A percentile compares a stretch with the other conserved stretches of the same genome.
phyloP scores from a whole-genome alignment of 768 basidiomycete species.

The Naganishia kalamii region DNA sequence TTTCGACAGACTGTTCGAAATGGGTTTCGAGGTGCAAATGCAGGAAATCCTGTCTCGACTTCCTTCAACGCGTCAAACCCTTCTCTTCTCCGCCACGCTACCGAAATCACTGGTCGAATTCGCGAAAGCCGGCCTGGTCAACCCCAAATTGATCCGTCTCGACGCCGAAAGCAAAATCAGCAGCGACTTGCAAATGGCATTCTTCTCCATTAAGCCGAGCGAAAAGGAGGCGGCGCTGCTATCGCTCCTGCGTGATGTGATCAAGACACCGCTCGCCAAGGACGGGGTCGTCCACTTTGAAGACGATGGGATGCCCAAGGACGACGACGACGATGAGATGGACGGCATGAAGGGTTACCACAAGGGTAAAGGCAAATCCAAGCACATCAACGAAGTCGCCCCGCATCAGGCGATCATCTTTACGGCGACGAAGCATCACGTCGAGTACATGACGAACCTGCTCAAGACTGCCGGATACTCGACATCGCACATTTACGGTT shows the following conservation, averaged over 20 bases:
- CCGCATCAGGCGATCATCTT: constrained; percentile 92
- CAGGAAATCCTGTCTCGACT: constrained; percentile 86
- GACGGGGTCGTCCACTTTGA: constrained; percentile 20
- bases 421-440: constrained; percentile 94
- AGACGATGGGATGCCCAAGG: constrained; percentile 20
- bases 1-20: constrained; percentile 67
- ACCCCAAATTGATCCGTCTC: constrained; percentile 90
- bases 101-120: constrained; percentile 95
- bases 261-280: constrained; percentile 59
- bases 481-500: constrained; percentile 89
- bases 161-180: constrained; percentile 96
- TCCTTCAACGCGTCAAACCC: constrained; percentile 76
- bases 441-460: constrained; percentile 81
- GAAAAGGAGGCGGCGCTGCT: constrained; percentile 93
- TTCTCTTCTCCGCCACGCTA: constrained; percentile 92
- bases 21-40: constrained; percentile 90
- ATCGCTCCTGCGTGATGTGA: constrained; percentile 74
- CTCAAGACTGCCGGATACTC: constrained; percentile 75
- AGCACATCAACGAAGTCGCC: constrained; percentile 50
- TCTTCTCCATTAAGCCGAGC: constrained; percentile 81
- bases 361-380: constrained; percentile 28
- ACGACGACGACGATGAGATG: constrained; percentile 33
- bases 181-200: constrained; percentile 84
- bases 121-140: constrained; percentile 84
- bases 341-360: constrained; percentile 38